A percentile compares a stretch with the other conserved stretches of the same genome.
These are phyloP conservation scores for Penicillium sp. DNA, from an alignment of 2,329 filamentous ascomycete genomes.

Conservation along the genomic window DNA sequence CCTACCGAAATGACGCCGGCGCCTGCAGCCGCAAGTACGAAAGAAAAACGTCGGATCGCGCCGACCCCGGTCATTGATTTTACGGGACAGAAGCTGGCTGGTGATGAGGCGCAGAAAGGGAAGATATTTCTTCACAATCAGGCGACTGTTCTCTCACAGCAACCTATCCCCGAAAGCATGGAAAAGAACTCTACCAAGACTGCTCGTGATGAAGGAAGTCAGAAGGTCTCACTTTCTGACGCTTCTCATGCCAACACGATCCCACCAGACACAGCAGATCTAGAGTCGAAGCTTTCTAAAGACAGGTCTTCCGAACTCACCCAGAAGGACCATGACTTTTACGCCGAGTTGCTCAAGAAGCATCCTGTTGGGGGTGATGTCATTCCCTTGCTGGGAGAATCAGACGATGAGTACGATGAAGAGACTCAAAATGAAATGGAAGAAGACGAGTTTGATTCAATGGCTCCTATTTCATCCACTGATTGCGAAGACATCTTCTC, in stretches of 20 bases:
- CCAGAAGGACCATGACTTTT: slow-evolving; percentile 20
- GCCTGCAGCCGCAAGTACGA: background rate
- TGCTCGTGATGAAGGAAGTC: background rate
- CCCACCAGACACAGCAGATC: too few relatives aligned
- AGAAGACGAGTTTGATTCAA: slow-evolving; percentile 25
- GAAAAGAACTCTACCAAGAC: background rate
- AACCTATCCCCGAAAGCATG: background rate
- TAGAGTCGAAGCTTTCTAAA: background rate
- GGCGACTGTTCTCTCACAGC: background rate
- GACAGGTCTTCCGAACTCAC: background rate
- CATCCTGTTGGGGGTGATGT: slow-evolving; percentile 51
- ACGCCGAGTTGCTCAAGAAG: slow-evolving; percentile 49
- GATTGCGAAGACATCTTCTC: slow-evolving; percentile 62
- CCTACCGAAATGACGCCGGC: background rate
- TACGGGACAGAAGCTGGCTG: background rate
- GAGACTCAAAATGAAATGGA: slow-evolving; percentile 66
- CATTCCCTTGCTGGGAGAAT: slow-evolving; percentile 63
- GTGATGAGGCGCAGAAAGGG: background rate
- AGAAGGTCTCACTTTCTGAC: background rate
- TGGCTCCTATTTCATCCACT: slow-evolving; percentile 49
- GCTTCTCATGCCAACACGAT: background rate
- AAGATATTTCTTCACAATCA: background rate
- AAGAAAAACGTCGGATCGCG: slow-evolving; percentile 11
- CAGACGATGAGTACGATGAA: slow-evolving; percentile 61
- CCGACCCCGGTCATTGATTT: background rate